These are phyloP conservation scores for Tarenaya hassleriana DNA, from an alignment of 345 rosid genomes.

Conservation along the genomic window DNA sequence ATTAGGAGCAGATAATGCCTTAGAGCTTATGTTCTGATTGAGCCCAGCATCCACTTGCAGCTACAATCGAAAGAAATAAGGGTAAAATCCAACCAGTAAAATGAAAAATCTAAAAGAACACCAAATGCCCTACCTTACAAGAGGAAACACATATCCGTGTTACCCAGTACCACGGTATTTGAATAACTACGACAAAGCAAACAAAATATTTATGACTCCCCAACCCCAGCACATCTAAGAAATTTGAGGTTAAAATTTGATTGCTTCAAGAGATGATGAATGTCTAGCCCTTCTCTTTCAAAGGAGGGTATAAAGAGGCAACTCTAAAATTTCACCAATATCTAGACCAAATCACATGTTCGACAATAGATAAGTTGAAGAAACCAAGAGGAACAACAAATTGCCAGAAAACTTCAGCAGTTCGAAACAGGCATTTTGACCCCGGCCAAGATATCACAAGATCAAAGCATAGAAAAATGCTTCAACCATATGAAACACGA, in stretches of 20 bases:
- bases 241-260: background rate
- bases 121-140: background rate
- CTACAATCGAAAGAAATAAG: conserved; percentile 40
- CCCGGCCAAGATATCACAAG: background rate
- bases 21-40: conserved; percentile 62
- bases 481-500: background rate
- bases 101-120: conserved; percentile 7
- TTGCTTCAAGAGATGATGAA: conserved; percentile 1
- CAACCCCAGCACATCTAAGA: no score
- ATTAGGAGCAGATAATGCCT: conserved; percentile 63
- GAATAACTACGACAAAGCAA: background rate
- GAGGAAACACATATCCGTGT: background rate
- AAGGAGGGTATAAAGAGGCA: conserved; percentile 29
- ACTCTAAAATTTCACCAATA: conserved; percentile 10
- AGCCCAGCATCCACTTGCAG: conserved; percentile 86
- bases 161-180: no score
- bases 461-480: conserved; percentile 9
- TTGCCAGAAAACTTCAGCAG: background rate
- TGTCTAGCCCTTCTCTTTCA: conserved; percentile 29
- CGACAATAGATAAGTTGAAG: background rate
- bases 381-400: background rate
- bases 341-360: background rate
- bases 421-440: background rate
- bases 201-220: no score
- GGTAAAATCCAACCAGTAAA: conserved; percentile 6